Conservation (phyloP, 2,329 filamentous ascomycete species). For the Harringtonia lauricola region DNA sequence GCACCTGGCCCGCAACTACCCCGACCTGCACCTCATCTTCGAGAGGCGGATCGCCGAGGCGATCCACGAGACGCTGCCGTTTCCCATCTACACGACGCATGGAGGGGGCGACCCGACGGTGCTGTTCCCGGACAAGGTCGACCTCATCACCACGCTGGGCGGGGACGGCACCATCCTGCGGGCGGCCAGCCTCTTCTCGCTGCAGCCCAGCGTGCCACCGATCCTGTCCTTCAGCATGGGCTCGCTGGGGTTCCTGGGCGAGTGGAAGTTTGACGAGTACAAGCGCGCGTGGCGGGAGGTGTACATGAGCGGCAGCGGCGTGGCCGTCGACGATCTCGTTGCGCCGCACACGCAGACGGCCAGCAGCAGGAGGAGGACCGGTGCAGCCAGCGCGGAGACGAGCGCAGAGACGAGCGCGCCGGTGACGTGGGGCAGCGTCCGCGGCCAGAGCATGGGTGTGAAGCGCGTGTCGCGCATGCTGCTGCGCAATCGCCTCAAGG, state of each 20-base stretch:
- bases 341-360: constrained; percentile 28
- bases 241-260: constrained; percentile 84
- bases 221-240: constrained; percentile 96
- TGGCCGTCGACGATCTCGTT: constrained; percentile 32
- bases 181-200: constrained; percentile 77
- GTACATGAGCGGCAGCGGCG: constrained; percentile 63
- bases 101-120: constrained; percentile 26
- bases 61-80: constrained; percentile 59
- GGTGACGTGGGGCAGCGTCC: constrained; percentile 57
- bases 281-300: constrained; percentile 87
- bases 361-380: constrained; percentile 12
- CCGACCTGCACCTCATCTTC: constrained; percentile 69
- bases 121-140: constrained; percentile 66
- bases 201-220: constrained; percentile 70
- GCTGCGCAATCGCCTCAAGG: constrained; percentile 75
- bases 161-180: constrained; percentile 87
- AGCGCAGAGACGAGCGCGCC: constrained; percentile 8
- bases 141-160: constrained; percentile 80
- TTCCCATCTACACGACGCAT: constrained; percentile 60
- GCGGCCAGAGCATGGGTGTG: constrained; percentile 71
- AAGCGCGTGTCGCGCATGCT: constrained; percentile 69
- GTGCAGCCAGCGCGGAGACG: constrained; percentile 3
- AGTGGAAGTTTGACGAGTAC: constrained; percentile 92
- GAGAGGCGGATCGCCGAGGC: constrained; percentile 64
- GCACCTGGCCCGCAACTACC: constrained; percentile 71